Evolutionary conservation across 768 basidiomycete species (phyloP).

Genomic region (Leccinum pellstonianum): DNA sequence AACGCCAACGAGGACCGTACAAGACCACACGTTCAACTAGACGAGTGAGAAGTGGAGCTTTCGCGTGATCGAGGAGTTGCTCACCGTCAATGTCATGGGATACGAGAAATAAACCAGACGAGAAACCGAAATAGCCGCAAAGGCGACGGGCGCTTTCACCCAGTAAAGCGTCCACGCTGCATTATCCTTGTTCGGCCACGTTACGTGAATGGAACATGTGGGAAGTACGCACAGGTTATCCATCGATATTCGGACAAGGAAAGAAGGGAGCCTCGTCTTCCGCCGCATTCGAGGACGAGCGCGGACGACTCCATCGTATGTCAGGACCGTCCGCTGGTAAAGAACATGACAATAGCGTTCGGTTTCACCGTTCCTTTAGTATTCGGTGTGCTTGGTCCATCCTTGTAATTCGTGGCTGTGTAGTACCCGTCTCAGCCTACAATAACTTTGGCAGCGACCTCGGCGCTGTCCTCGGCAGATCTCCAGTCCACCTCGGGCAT

Average conservation of each 20-base stretch:
- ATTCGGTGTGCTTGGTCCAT: not conserved
- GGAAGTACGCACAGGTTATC: constrained; percentile 48
- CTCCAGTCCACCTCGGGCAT: constrained; percentile 34
- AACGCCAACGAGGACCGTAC: constrained; percentile 72
- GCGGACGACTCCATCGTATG: constrained; percentile 26
- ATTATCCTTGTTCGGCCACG: constrained; percentile 2
- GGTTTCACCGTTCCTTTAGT: not conserved
- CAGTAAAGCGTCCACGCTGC: constrained; percentile 83
- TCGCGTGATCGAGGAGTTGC: constrained; percentile 21
- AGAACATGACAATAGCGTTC: not conserved
- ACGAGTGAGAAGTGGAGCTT: not conserved
- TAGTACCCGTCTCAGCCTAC: no score
- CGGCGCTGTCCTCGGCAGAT: constrained; percentile 34
- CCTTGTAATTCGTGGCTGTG: no score
- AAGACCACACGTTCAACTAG: constrained; percentile 89
- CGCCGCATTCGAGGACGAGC: constrained; percentile 27
- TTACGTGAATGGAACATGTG: constrained; percentile 1
- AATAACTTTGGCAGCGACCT: constrained; percentile 24
- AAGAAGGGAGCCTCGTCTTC: constrained; percentile 64
- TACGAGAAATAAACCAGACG: constrained; percentile 81
- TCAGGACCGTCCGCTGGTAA: not conserved
- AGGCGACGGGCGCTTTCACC: constrained; percentile 65
- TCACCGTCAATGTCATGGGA: constrained; percentile 84
- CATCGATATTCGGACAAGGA: constrained; percentile 84
- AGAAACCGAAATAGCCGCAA: constrained; percentile 82